A percentile compares a stretch with the other conserved stretches of the same genome.
phyloP scores from a whole-genome alignment of 179 eudicot species.

The Heliamphora ciliata region DNA sequence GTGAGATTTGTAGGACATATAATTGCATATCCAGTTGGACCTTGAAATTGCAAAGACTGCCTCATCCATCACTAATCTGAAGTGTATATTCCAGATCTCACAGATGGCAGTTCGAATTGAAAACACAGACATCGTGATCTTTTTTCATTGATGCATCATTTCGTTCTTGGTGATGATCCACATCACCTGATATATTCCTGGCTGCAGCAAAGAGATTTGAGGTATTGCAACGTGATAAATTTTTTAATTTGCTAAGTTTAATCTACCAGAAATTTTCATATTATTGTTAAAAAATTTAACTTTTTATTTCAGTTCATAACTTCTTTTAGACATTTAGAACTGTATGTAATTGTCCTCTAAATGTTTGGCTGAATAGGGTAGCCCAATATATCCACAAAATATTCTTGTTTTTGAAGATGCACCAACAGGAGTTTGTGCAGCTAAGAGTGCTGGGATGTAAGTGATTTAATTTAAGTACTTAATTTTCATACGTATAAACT shows the following conservation, averaged over 20 bases:
- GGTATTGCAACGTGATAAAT: constrained; percentile 30
- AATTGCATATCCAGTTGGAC: neutral
- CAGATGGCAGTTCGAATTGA: constrained; percentile 67
- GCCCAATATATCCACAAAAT: constrained; percentile 52
- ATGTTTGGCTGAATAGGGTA: constrained; percentile 46
- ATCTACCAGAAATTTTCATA: neutral
- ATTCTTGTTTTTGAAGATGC: constrained; percentile 95
- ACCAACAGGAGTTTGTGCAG: constrained; percentile 81
- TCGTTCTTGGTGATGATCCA: constrained; percentile 92
- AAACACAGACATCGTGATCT: constrained; percentile 75
- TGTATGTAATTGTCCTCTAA: constrained; percentile 1
- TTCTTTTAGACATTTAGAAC: neutral
- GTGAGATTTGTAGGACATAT: neutral
- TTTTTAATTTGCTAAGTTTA: neutral
- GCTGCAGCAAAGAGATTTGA: constrained; percentile 90
- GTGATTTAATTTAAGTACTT: constrained; percentile 20
- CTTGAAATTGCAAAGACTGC: constrained; percentile 12
- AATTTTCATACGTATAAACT: neutral
- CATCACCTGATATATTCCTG: constrained; percentile 83
- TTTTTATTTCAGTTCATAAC: neutral
- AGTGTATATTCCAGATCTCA: constrained; percentile 47
- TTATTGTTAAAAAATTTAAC: neutral
- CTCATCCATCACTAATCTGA: constrained; percentile 16
- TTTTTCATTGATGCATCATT: constrained; percentile 86
- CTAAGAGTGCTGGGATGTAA: constrained; percentile 93